Evolutionary conservation across 1,284 basidiomycete genomes (phyloP), one percentile per base, ranked within the genome.

Genomic region (Ceratobasidium theobromae): DNA sequence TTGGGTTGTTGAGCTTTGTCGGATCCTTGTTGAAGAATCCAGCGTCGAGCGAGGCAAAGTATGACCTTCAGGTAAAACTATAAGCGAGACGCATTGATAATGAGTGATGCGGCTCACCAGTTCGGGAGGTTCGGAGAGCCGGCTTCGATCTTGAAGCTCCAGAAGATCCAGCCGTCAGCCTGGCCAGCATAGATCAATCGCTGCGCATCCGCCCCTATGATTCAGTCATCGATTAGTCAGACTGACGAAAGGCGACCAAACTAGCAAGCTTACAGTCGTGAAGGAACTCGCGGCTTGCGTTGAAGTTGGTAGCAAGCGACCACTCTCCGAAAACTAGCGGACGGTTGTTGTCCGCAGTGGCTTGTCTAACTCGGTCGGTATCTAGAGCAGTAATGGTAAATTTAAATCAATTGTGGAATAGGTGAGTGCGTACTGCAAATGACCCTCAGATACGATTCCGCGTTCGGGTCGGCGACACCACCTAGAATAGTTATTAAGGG

Each of bases 141-240:
- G 41, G 77, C 79, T 73, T 90, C 89, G 14, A 86, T 78, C 71
- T 87, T 87, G 77, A 89, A 90, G 74, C 83, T 89, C 88, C 89
- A 91, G 76, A 85, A 91, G 46, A 89, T 80, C 88, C 88, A 91
- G 23, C 88, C 88, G 1, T 80, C 80, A 40, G 81, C 81, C 71
- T 86, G 74, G 65, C 80, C 80, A 68, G 60, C 60, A 35, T 53
- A 65, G 14, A 65, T 89, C 76, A 85, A 91, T 46, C 88, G 80
- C 87, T 88, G 91, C 21, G 88, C 88, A 1, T 80, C 80, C 38
- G 81, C 81, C 71, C 67, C 67, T 62, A 86, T 8, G n/a, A n/a
- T n/a, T 74, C 62, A 80, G 80, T 67, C 87, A 89, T 0, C 81
- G 46, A 84, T 75, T 74, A 91, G 91, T 75, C 90, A 30, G 89